These are phyloP conservation scores for Neophaeococcomyces aloes DNA, from an alignment of 2,329 filamentous ascomycete species.

Conservation along the genomic window DNA sequence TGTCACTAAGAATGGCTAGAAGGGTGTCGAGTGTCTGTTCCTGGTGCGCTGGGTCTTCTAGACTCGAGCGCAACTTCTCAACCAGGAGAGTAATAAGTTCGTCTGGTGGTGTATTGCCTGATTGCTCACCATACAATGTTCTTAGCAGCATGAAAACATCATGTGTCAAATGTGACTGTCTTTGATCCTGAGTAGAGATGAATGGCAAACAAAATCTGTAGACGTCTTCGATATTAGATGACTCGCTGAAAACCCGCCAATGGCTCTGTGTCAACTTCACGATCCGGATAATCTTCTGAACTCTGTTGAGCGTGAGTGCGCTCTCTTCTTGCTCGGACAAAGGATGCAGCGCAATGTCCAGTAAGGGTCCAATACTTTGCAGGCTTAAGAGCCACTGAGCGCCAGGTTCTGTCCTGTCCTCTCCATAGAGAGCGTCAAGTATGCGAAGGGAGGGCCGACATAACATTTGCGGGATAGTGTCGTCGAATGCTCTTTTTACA, in stretches of 20 bases:
- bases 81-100: constrained; percentile 13
- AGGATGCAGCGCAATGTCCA: constrained; percentile 11
- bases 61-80: constrained; percentile 10
- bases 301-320: constrained; percentile 9
- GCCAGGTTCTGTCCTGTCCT: constrained; percentile 12
- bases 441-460: constrained; percentile 14
- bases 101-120: constrained; percentile 8
- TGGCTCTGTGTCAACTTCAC: constrained; percentile 1
- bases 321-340: background rate
- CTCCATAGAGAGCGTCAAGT: constrained; percentile 10
- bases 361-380: constrained; percentile 12
- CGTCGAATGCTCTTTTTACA: constrained; percentile 7
- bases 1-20: constrained; percentile 13
- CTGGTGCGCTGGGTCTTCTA: constrained; percentile 10
- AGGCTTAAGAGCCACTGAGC: constrained; percentile 16
- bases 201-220: constrained; percentile 1
- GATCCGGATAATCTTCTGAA: constrained; percentile 14
- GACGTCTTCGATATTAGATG: background rate
- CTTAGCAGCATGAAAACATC: constrained; percentile 2
- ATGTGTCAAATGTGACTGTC: background rate
- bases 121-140: constrained; percentile 12
- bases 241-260: constrained; percentile 2
- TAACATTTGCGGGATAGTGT: constrained; percentile 15
- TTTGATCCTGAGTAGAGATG: background rate
- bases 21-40: constrained; percentile 16